Evolutionary conservation across 106 monocot species (phyloP).

Genomic region (Phalaenopsis aphrodite): DNA sequence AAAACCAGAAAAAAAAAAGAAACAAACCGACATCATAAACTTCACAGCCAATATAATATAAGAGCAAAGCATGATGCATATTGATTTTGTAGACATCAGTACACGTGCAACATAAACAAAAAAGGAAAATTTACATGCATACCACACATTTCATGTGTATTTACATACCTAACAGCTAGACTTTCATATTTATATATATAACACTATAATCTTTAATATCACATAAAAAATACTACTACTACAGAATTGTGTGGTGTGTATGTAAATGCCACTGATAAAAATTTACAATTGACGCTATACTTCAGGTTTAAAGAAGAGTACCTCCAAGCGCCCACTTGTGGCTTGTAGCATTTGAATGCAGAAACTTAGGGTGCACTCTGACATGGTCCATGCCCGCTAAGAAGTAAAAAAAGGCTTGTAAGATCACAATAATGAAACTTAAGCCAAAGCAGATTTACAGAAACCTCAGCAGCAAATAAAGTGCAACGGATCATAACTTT

Average conservation of each 20-base stretch:
- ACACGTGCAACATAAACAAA: not conserved
- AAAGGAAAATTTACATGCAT: not conserved
- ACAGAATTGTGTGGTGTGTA: too few species aligned
- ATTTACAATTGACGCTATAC: not conserved
- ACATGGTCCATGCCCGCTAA: conserved; percentile 77
- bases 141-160: too few species aligned
- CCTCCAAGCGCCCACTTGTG: conserved; percentile 99
- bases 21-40: not conserved
- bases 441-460: not conserved
- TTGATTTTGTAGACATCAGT: not conserved
- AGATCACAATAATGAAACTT: not conserved
- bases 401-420: conserved; percentile 3
- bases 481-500: not conserved
- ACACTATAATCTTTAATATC: too few species aligned
- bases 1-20: not conserved
- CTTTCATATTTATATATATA: too few species aligned
- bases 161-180: too few species aligned
- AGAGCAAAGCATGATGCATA: not conserved
- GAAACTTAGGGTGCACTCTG: conserved; percentile 91
- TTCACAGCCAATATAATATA: not conserved
- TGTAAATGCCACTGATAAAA: not conserved
- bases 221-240: too few species aligned
- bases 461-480: not conserved
- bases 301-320: conserved; percentile 12
- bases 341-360: conserved; percentile 98